Percentiles rank a stretch among this genome's conserved stretches.
These are phyloP conservation scores for Hsuehochloa calcarea DNA, from an alignment of 176 grass and related monocot genomes.

Conservation along the genomic window DNA sequence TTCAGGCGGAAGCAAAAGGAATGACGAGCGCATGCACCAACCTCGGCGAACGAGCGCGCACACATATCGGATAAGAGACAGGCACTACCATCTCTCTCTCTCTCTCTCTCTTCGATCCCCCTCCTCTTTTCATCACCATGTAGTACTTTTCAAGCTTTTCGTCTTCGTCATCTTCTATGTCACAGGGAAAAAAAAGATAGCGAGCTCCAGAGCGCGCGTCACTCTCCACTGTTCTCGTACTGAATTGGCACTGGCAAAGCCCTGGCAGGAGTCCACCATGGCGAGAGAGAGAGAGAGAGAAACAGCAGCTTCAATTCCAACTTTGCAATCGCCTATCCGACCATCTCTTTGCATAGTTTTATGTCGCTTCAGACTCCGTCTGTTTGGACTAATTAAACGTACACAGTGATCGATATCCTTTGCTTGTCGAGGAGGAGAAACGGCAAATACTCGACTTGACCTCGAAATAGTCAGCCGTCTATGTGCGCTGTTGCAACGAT, in stretches of 20 bases:
- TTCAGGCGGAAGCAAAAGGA: conserved; percentile 36
- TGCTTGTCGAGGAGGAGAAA: conserved; percentile 44
- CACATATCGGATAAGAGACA: conserved; percentile 53
- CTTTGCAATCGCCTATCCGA: background rate
- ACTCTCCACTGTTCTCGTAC: conserved; percentile 49
- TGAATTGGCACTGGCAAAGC: conserved; percentile 48
- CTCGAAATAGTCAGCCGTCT: background rate
- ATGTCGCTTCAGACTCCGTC: background rate
- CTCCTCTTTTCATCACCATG: background rate
- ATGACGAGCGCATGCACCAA: conserved; percentile 32
- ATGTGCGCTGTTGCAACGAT: no score
- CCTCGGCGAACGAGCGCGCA: conserved; percentile 5
- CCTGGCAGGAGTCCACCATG: conserved; percentile 29
- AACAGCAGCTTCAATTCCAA: background rate
- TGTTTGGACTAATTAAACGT: background rate
- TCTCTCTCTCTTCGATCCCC: background rate
- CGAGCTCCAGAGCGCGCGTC: conserved; percentile 19
- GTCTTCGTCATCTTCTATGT: conserved; percentile 16
- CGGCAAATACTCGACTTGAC: conserved; percentile 13
- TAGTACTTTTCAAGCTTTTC: background rate
- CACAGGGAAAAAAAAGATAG: background rate
- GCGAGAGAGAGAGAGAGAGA: background rate
- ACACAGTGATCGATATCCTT: conserved; percentile 5
- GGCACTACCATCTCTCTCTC: conserved; percentile 10
- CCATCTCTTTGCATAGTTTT: conserved; percentile 4